phyloP scores from a whole-genome alignment of 352 stramenopile genomes.

The Globisporangium orthogonon region DNA sequence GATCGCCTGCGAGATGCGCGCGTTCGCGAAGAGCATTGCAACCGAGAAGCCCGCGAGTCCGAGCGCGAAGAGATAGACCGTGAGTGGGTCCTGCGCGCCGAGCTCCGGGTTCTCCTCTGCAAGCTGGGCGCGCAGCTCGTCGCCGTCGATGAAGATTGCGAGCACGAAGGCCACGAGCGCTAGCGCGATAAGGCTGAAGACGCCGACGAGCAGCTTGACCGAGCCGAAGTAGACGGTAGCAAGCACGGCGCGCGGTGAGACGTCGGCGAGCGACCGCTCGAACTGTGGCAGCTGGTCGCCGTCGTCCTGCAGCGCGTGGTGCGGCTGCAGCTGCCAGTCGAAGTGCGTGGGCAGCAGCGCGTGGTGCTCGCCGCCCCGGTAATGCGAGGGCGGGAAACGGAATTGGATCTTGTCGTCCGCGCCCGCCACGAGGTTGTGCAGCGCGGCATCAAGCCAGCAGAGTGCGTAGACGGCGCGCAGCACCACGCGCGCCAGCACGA shows the following conservation, averaged over 20 bases:
- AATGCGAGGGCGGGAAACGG: too few species aligned
- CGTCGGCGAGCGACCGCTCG: constrained; percentile 23
- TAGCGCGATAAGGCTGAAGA: constrained; percentile 27
- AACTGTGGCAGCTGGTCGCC: constrained; percentile 24
- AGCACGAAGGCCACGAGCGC: constrained; percentile 22
- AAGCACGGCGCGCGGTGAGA: constrained; percentile 33
- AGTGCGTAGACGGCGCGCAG: constrained; percentile 32
- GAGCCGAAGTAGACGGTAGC: constrained; percentile 42
- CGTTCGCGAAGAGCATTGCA: constrained; percentile 32
- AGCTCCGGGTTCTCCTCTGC: constrained; percentile 7
- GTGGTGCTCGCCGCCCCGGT: constrained; percentile 18
- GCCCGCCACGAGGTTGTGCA: constrained; percentile 49
- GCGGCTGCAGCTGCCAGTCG: constrained; percentile 14
- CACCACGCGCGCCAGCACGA: constrained; percentile 41
- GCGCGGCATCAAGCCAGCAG: constrained; percentile 27
- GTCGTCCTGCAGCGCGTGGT: constrained; percentile 5
- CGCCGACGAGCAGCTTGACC: constrained; percentile 30
- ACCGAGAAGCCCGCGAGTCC: constrained; percentile 24
- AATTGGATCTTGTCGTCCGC: constrained; percentile 25
- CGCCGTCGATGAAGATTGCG: constrained; percentile 26
- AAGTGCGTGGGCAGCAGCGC: constrained; percentile 33
- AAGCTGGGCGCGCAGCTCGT: constrained; percentile 16
- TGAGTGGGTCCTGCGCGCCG: constrained; percentile 14
- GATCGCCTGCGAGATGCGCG: constrained; percentile 30
- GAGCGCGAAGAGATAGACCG: constrained; percentile 24